phyloP scores from a whole-genome alignment of 2,329 filamentous ascomycete species.

The Pyrenochaeta sp. region DNA sequence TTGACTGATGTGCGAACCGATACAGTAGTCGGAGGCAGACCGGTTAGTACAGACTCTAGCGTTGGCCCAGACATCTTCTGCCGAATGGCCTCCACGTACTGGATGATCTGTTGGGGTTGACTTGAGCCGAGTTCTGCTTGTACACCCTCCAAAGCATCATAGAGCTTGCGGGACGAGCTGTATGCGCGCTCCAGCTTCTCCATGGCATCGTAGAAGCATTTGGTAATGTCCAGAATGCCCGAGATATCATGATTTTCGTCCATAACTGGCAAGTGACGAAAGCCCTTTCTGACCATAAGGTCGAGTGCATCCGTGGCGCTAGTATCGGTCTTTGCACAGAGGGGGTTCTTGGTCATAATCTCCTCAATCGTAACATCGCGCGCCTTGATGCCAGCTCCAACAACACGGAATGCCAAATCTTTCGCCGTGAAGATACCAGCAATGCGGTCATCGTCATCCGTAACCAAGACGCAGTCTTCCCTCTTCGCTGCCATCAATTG shows the following conservation, averaged over 20 bases:
- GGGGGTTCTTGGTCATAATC: constrained; percentile 99
- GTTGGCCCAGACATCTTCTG: constrained; percentile 98
- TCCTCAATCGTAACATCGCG: constrained; percentile 91
- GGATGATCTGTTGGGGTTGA: constrained; percentile 98
- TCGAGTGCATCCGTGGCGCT: constrained; percentile 97
- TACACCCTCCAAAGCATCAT: constrained; percentile 96
- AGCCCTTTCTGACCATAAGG: constrained; percentile 97
- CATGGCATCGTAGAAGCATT: constrained; percentile 99
- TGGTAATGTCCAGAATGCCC: constrained; percentile 97
- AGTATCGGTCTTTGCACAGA: constrained; percentile 96
- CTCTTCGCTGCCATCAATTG: constrained; percentile 99
- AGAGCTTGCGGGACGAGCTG: constrained; percentile 95
- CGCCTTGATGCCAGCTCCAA: constrained; percentile 88
- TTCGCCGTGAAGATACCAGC: constrained; percentile 99
- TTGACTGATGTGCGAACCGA: constrained; percentile 95
- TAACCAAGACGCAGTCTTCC: constrained; percentile 97
- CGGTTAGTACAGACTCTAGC: constrained; percentile 91
- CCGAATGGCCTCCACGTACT: constrained; percentile 95
- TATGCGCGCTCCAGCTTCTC: constrained; percentile 98
- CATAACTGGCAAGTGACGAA: constrained; percentile 97
- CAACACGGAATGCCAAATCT: constrained; percentile 95
- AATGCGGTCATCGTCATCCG: constrained; percentile 96
- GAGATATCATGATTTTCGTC: constrained; percentile 99
- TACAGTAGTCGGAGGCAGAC: constrained; percentile 90
- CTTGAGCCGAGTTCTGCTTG: constrained; percentile 95